These are phyloP conservation scores for Stevia rebaudiana DNA, from an alignment of 140 eudicot genomes.

Conservation along the genomic window DNA sequence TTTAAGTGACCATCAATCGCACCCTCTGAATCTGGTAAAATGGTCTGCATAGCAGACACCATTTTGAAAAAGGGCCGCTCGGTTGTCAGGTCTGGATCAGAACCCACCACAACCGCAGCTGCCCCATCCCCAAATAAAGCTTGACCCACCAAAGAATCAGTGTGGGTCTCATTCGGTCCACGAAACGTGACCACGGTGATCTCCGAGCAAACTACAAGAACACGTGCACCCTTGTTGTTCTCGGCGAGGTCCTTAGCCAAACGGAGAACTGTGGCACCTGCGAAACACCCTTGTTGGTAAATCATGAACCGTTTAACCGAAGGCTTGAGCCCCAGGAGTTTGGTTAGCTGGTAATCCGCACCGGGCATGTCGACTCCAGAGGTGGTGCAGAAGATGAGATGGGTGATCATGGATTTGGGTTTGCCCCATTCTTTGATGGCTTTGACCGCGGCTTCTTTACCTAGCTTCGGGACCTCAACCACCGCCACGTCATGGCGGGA, in stretches of 20 bases:
- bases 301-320: slow-evolving; percentile 40
- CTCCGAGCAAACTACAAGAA: slow-evolving; percentile 37
- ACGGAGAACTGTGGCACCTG: slow-evolving; percentile 39
- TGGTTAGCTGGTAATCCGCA: slow-evolving; percentile 42
- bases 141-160: slow-evolving; percentile 35
- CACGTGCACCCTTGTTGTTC: slow-evolving; percentile 39
- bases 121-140: slow-evolving; percentile 50
- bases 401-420: slow-evolving; percentile 36
- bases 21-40: slow-evolving; percentile 35
- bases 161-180: slow-evolving; percentile 34
- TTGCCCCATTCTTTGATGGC: slow-evolving; percentile 46
- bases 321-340: slow-evolving; percentile 47
- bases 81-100: slow-evolving; percentile 29
- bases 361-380: slow-evolving; percentile 50
- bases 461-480: slow-evolving; percentile 49
- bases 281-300: slow-evolving; percentile 42
- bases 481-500: slow-evolving; percentile 75
- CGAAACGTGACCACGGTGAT: slow-evolving; percentile 38
- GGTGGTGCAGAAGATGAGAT: slow-evolving; percentile 40
- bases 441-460: slow-evolving; percentile 39
- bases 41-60: slow-evolving; percentile 34
- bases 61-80: slow-evolving; percentile 37
- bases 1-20: slow-evolving; percentile 35
- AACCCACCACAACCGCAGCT: slow-evolving; percentile 33
- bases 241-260: slow-evolving; percentile 37